Percentiles rank a stretch among this genome's conserved stretches.
Evolutionary conservation across 2,329 filamentous ascomycete genomes (phyloP).

Genomic region (Ascochyta koolunga): DNA sequence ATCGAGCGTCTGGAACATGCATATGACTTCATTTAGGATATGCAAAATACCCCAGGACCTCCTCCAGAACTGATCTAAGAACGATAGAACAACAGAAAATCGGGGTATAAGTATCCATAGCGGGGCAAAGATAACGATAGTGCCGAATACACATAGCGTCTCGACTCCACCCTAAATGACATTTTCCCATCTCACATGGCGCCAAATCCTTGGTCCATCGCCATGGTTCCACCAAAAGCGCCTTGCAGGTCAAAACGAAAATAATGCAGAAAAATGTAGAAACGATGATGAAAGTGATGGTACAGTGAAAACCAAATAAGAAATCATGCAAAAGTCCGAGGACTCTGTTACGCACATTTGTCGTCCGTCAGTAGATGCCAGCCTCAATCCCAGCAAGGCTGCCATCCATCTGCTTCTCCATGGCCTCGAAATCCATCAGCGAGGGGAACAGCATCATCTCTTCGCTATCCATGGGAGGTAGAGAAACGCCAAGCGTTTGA

Average conservation of each 20-base stretch:
- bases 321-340: slow-evolving; percentile 1
- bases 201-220: not conserved
- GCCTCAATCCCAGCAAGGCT: slow-evolving; percentile 23
- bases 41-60: not conserved
- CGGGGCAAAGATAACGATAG: not conserved
- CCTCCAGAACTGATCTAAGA: slow-evolving; percentile 14
- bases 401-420: slow-evolving; percentile 43
- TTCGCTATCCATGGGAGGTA: slow-evolving; percentile 43
- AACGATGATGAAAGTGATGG: not conserved
- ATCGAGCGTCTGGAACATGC: not conserved
- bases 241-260: not conserved
- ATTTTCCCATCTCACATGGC: slow-evolving; percentile 2
- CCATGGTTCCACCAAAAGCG: not conserved
- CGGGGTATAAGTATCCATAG: slow-evolving; percentile 18
- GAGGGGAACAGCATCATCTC: slow-evolving; percentile 44
- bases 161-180: not conserved
- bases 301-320: slow-evolving; percentile 5
- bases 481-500: slow-evolving; percentile 36
- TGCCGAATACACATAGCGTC: not conserved
- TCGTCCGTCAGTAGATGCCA: slow-evolving; percentile 9
- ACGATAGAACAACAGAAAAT: slow-evolving; percentile 12
- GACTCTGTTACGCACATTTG: not conserved
- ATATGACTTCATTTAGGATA: slow-evolving; percentile 2
- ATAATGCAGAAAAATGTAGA: not conserved
- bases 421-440: slow-evolving; percentile 43